phyloP scores from a whole-genome alignment of 2,329 filamentous ascomycete genomes.

The Microcyclosporella mali region DNA sequence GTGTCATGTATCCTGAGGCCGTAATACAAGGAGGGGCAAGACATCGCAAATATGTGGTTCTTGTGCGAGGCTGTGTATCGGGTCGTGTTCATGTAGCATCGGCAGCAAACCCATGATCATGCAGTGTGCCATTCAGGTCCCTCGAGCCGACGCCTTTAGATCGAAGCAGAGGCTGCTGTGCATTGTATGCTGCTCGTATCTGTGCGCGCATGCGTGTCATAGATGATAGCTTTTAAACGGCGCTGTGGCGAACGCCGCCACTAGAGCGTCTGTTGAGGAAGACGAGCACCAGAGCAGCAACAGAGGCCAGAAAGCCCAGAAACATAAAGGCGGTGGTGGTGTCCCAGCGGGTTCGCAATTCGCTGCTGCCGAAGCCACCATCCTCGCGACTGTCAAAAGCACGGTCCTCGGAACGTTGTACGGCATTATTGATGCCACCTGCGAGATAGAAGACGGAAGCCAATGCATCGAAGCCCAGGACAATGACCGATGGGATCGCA shows the following conservation, averaged over 20 bases:
- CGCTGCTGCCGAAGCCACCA: background rate
- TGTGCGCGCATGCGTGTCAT: background rate
- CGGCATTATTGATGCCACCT: slow-evolving; percentile 10
- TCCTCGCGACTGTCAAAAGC: slow-evolving; percentile 6
- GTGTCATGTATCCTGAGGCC: no score
- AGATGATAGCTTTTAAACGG: background rate
- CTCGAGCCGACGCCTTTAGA: no score
- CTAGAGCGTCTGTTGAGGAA: slow-evolving; percentile 3
- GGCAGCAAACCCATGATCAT: background rate
- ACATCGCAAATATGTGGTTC: no score
- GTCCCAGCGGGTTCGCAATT: background rate
- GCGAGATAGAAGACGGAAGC: slow-evolving; percentile 16
- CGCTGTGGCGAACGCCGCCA: background rate
- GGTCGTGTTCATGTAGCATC: background rate
- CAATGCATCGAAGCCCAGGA: slow-evolving; percentile 7
- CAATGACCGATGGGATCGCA: slow-evolving; percentile 7
- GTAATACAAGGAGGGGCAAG: no score
- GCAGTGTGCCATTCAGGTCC: background rate
- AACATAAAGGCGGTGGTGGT: slow-evolving; percentile 14
- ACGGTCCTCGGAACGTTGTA: background rate
- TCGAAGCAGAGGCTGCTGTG: background rate
- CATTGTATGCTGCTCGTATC: background rate
- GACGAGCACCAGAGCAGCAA: slow-evolving; percentile 5
- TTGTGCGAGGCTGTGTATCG: no score
- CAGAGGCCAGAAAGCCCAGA: slow-evolving; percentile 6